Conservation (phyloP, 192 early-diverging fungal species). For the Linnemannia elongata region DNA sequence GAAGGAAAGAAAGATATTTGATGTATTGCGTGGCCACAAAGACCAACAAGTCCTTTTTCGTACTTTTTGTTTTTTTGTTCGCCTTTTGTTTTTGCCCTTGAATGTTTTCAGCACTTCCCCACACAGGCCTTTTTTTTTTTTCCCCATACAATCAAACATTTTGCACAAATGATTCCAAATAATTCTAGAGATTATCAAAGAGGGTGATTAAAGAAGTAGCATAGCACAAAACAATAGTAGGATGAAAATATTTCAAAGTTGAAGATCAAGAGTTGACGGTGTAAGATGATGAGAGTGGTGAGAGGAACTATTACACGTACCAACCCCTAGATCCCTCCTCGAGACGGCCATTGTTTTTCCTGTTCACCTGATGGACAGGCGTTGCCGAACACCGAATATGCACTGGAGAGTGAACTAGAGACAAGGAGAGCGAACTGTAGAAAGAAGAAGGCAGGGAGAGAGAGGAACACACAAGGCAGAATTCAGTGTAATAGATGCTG, state of each 20-base stretch:
- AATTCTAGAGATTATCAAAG: no score
- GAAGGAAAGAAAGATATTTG: not conserved
- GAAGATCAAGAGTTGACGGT: not conserved
- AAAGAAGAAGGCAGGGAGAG: no score
- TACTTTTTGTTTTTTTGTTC: not conserved
- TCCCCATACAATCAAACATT: not conserved
- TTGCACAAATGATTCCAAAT: not conserved
- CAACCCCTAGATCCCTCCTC: not conserved
- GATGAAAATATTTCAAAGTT: not conserved
- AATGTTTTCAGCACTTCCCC: not conserved
- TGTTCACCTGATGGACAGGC: not conserved
- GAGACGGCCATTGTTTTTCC: no score
- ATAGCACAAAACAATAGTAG: not conserved
- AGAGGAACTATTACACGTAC: not conserved
- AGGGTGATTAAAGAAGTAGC: no score
- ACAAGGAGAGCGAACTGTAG: no score
- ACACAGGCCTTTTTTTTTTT: not conserved
- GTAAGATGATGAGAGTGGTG: not conserved
- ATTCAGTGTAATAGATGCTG: no score
- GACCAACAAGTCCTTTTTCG: not conserved
- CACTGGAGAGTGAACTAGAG: no score
- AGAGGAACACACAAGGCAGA: no score
- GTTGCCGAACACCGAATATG: not conserved
- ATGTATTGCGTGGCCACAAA: not conserved
- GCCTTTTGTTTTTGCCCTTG: not conserved